A percentile compares a stretch with the other conserved stretches of the same genome.
Conservation (phyloP, 257 asterid species). For the Eucommia ulmoides region DNA sequence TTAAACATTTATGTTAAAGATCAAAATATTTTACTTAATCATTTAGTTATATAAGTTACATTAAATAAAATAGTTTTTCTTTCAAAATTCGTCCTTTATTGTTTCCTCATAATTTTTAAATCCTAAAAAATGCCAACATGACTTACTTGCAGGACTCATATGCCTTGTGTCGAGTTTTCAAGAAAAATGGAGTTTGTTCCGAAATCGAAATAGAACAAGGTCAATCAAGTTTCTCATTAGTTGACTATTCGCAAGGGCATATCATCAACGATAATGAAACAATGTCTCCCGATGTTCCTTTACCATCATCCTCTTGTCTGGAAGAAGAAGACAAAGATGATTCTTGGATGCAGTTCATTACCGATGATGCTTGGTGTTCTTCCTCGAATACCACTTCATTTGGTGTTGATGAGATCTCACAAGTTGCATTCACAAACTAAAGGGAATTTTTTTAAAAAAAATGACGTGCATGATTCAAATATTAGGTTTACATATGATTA, state of each 20-base stretch:
- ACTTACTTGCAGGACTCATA: constrained; percentile 58
- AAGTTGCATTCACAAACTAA: constrained; percentile 44
- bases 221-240: constrained; percentile 40
- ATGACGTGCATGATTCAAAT: too few species aligned
- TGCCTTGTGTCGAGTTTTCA: constrained; percentile 89
- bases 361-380: constrained; percentile 87
- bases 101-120: too few species aligned
- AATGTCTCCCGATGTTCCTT: constrained; percentile 60
- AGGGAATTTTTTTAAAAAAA: not conserved
- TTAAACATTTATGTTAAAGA: too few species aligned
- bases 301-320: constrained; percentile 52
- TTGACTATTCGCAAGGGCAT: constrained; percentile 42
- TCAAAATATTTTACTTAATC: too few species aligned
- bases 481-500: too few species aligned
- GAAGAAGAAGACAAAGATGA: constrained; percentile 79
- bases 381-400: constrained; percentile 20
- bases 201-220: constrained; percentile 69
- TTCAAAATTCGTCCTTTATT: too few species aligned
- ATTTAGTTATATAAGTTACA: too few species aligned
- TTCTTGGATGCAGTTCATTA: constrained; percentile 95
- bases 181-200: constrained; percentile 75
- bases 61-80: too few species aligned
- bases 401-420: constrained; percentile 50
- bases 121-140: too few species aligned
- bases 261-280: constrained; percentile 39